phyloP scores from a whole-genome alignment of 129 eudicot genomes.

The Tagetes erecta region DNA sequence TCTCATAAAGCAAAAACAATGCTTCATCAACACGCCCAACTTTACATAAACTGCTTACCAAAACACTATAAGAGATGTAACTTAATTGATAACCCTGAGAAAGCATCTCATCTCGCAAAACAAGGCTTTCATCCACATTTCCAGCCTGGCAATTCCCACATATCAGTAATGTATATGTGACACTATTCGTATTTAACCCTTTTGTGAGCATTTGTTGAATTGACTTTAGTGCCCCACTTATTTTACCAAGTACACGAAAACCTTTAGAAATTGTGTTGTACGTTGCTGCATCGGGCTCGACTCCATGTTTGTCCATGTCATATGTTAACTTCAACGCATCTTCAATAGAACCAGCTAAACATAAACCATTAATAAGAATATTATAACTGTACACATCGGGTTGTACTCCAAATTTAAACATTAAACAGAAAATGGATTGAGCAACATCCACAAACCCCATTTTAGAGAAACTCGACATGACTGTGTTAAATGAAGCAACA shows the following conservation, averaged over 20 bases:
- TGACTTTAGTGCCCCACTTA: slow-evolving; percentile 44
- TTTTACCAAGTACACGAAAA: slow-evolving; percentile 62
- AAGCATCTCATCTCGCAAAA: slow-evolving; percentile 66
- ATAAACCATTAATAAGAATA: slow-evolving; percentile 80
- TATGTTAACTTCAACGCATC: slow-evolving; percentile 66
- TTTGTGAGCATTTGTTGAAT: slow-evolving; percentile 44
- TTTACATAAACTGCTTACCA: slow-evolving; percentile 71
- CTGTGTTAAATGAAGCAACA: slow-evolving; percentile 59
- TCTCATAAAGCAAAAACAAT: slow-evolving; percentile 53
- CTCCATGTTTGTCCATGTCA: slow-evolving; percentile 79
- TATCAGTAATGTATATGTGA: slow-evolving; percentile 58
- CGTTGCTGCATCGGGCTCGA: slow-evolving; percentile 67
- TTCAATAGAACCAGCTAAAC: slow-evolving; percentile 74
- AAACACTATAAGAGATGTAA: slow-evolving; percentile 50
- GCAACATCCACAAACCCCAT: slow-evolving; percentile 67
- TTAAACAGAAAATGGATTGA: slow-evolving; percentile 70
- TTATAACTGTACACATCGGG: slow-evolving; percentile 88
- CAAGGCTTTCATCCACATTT: slow-evolving; percentile 54
- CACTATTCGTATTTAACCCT: slow-evolving; percentile 50
- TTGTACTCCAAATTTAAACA: slow-evolving; percentile 74
- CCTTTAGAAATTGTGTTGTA: slow-evolving; percentile 77
- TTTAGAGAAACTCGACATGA: slow-evolving; percentile 72
- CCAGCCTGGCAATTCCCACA: slow-evolving; percentile 79
- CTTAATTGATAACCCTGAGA: slow-evolving; percentile 51
- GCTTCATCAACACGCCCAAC: slow-evolving; percentile 62